phyloP scores from a whole-genome alignment of 208 protist species.

The Histomonas meleagridis region DNA sequence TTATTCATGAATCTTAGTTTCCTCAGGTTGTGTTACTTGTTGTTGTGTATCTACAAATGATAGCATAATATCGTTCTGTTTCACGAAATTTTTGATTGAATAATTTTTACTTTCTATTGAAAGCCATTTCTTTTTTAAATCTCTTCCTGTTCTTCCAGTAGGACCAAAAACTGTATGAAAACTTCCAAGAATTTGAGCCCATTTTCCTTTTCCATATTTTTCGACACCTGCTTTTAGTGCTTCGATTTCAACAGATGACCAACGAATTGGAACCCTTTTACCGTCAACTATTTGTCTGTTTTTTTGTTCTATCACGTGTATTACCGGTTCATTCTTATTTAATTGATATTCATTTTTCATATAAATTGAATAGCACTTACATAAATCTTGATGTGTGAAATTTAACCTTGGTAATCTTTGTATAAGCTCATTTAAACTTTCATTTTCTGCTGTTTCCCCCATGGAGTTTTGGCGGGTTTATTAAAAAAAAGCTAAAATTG shows the following conservation, averaged over 20 bases:
- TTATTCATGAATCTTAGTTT: too few relatives aligned
- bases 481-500: too few relatives aligned
- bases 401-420: neutral
- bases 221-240: neutral
- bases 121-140: neutral
- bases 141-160: neutral
- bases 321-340: neutral
- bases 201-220: neutral
- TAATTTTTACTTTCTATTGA: neutral
- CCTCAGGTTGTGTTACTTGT: too few relatives aligned
- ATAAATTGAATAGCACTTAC: neutral
- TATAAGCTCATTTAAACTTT: too few relatives aligned
- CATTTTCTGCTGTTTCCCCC: too few relatives aligned
- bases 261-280: neutral
- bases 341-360: neutral
- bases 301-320: neutral
- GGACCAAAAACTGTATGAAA: neutral
- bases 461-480: too few relatives aligned
- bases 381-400: neutral
- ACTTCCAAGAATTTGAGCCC: neutral
- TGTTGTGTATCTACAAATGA: too few relatives aligned
- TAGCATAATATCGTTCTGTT: too few relatives aligned
- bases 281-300: neutral
- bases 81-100: too few relatives aligned
- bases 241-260: neutral